A percentile compares a stretch with the other conserved stretches of the same genome.
Evolutionary conservation across 805 yeast species (phyloP).

Genomic region (Kuraishia capsulata): DNA sequence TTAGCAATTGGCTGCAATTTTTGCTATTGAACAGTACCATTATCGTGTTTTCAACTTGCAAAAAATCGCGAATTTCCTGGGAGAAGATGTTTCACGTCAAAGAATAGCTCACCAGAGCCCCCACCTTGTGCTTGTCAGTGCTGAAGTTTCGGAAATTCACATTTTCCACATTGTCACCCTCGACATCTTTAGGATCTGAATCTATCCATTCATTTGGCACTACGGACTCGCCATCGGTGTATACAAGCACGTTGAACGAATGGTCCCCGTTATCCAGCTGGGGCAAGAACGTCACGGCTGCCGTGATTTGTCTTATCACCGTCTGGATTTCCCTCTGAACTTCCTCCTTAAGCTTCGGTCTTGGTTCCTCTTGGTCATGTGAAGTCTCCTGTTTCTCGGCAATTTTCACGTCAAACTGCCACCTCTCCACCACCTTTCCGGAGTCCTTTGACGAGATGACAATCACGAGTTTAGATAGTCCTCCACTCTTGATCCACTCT

Average conservation of each 20-base stretch:
- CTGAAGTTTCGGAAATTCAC: constrained; percentile 63
- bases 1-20: no score
- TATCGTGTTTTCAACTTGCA: no score
- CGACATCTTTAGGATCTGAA: constrained; percentile 46
- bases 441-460: constrained; percentile 64
- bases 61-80: not conserved
- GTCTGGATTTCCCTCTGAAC: constrained; percentile 76
- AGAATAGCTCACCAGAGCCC: constrained; percentile 60
- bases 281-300: constrained; percentile 81
- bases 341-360: constrained; percentile 28
- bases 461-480: constrained; percentile 58
- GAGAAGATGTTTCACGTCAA: constrained; percentile 5
- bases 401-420: constrained; percentile 71
- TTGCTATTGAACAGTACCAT: no score
- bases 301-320: constrained; percentile 80
- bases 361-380: constrained; percentile 8
- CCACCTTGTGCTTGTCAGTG: constrained; percentile 62
- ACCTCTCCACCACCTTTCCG: constrained; percentile 66
- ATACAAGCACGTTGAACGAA: constrained; percentile 80
- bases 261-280: constrained; percentile 51
- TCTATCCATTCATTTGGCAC: constrained; percentile 85
- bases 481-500: constrained; percentile 66
- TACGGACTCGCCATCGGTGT: constrained; percentile 57
- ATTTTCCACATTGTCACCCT: constrained; percentile 47
- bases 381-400: constrained; percentile 2